Percentiles rank a stretch among this genome's conserved stretches.
These are phyloP conservation scores for Dothiorella sarmentorum DNA, from an alignment of 2,329 filamentous ascomycete genomes.

Conservation along the genomic window DNA sequence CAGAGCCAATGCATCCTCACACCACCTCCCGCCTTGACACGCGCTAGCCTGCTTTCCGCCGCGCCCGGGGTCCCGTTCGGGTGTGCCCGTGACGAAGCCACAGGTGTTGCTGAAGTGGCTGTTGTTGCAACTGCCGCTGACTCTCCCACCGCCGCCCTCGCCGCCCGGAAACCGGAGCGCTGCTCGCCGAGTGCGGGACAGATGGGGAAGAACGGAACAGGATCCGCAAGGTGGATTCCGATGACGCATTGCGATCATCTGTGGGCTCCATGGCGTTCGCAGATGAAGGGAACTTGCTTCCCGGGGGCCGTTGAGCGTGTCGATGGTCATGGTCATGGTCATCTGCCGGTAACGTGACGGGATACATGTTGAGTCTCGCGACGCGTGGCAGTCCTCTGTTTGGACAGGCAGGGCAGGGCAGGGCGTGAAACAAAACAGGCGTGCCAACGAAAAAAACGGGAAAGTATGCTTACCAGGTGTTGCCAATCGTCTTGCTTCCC, in stretches of 20 bases:
- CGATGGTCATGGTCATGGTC: neutral
- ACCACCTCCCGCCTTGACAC: conserved; percentile 5
- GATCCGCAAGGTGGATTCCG: conserved; percentile 5
- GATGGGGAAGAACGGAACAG: conserved; percentile 7
- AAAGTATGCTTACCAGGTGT: conserved; percentile 75
- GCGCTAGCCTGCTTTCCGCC: conserved; percentile 7
- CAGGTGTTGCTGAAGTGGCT: neutral
- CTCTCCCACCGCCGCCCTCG: conserved; percentile 3
- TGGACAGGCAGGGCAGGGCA: neutral
- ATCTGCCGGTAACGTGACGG: conserved; percentile 13
- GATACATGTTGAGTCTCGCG: neutral
- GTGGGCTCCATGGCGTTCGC: neutral
- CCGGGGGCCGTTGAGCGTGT: neutral
- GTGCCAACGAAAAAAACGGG: conserved; percentile 18
- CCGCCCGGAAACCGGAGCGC: too few species aligned
- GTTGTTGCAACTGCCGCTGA: neutral
- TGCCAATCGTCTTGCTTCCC: conserved; percentile 86
- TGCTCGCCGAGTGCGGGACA: conserved; percentile 2
- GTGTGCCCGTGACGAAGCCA: conserved; percentile 15
- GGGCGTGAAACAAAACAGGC: conserved; percentile 19
- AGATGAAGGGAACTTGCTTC: neutral
- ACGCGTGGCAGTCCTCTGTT: neutral
- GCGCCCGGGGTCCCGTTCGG: conserved; percentile 6
- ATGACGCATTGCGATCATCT: conserved; percentile 5
- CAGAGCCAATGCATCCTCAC: conserved; percentile 8